These are phyloP conservation scores for Apium graveolens DNA, from an alignment of 129 eudicot species.

Conservation along the genomic window DNA sequence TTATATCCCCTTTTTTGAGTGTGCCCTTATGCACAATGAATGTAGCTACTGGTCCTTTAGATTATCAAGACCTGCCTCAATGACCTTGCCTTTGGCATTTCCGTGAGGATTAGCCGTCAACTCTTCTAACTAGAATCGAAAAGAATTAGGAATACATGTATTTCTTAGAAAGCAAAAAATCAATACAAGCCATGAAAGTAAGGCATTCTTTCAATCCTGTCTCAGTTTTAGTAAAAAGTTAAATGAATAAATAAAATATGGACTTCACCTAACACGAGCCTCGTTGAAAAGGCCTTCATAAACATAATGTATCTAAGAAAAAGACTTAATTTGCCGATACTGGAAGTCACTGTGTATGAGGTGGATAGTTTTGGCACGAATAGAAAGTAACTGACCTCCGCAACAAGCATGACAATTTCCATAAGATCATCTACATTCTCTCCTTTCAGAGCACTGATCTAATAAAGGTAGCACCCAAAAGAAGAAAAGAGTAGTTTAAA, in stretches of 20 bases:
- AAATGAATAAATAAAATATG: background rate
- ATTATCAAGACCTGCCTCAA: conserved; percentile 93
- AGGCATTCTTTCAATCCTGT: background rate
- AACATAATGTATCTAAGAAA: background rate
- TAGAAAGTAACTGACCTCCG: conserved; percentile 56
- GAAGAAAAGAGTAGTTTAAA: background rate
- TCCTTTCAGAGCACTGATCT: conserved; percentile 98
- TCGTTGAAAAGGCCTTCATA: background rate
- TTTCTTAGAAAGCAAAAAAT: background rate
- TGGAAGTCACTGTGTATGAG: background rate
- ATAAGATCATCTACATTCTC: conserved; percentile 73
- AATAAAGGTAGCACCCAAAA: conserved; percentile 13
- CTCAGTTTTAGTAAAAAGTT: background rate
- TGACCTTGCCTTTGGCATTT: conserved; percentile 87
- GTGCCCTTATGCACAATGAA: conserved; percentile 97
- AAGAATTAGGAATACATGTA: conserved; percentile 1
- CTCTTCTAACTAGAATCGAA: conserved; percentile 63
- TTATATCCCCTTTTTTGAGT: conserved; percentile 69
- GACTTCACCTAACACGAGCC: background rate
- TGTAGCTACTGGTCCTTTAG: conserved; percentile 91
- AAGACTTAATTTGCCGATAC: background rate
- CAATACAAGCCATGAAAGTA: background rate
- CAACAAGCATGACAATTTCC: conserved; percentile 93
- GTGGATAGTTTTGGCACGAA: background rate
- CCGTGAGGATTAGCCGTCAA: conserved; percentile 91